Conservation (phyloP, 495 filamentous ascomycete genomes). For the Barbatosphaeria neglecta region DNA sequence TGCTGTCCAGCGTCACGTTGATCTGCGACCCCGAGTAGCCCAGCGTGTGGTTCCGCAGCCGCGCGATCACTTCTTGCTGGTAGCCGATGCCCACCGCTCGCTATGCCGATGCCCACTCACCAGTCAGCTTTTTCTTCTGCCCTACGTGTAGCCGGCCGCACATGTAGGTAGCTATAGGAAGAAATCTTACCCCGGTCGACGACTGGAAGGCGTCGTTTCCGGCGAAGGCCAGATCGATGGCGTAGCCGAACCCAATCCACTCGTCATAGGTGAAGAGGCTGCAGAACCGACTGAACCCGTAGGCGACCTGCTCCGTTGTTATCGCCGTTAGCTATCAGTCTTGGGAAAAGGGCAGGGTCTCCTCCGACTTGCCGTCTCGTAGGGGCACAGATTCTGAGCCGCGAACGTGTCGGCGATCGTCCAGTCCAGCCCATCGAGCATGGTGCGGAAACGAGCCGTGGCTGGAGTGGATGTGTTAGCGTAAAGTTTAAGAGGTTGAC, state of each 20-base stretch:
- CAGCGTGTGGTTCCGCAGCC: conserved; percentile 42
- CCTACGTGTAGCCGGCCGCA: not conserved
- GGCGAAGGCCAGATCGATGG: conserved; percentile 48
- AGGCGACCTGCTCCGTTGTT: conserved; percentile 19
- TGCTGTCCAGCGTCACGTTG: conserved; percentile 59
- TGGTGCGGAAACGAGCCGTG: conserved; percentile 31
- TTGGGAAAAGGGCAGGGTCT: conserved; percentile 19
- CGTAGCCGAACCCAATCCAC: conserved; percentile 66
- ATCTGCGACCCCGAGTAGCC: conserved; percentile 41
- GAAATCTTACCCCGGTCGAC: conserved; percentile 31
- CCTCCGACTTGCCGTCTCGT: conserved; percentile 46
- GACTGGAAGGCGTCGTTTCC: conserved; percentile 48
- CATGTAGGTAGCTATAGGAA: not conserved
- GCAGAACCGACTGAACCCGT: conserved; percentile 63
- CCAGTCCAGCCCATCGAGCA: conserved; percentile 39
- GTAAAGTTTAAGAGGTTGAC: no score
- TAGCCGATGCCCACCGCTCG: conserved; percentile 54
- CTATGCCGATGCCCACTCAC: no score
- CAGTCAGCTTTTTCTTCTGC: no score
- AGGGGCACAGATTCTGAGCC: conserved; percentile 64
- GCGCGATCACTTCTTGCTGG: conserved; percentile 48
- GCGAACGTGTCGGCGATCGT: conserved; percentile 39
- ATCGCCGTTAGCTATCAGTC: not conserved
- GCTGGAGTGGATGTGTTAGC: conserved; percentile 10
- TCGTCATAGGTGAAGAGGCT: conserved; percentile 55